Conservation (phyloP, 2,329 filamentous ascomycete species). For the Ophiocordyceps camponoti-floridani region DNA sequence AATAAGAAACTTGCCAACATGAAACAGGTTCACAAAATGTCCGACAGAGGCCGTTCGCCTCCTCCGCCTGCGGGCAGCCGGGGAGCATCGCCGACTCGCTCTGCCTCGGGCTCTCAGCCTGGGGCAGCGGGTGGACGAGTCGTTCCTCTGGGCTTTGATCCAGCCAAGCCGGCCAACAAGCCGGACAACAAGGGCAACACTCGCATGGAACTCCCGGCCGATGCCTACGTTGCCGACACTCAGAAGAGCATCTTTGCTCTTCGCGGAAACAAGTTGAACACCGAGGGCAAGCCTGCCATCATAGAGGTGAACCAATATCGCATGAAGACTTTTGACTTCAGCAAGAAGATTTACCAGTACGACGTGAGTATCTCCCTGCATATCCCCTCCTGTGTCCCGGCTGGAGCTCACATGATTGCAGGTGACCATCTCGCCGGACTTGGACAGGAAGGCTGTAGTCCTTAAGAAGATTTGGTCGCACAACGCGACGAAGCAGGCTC, state of each 20-base stretch:
- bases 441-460: conserved; percentile 42
- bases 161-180: conserved; percentile 14
- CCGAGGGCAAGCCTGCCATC: conserved; percentile 32
- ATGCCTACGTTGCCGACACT: conserved; percentile 27
- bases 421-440: conserved; percentile 47
- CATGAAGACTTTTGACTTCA: conserved; percentile 38
- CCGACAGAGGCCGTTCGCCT: conserved; percentile 13
- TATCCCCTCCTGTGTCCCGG: background rate
- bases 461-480: conserved; percentile 65
- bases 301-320: conserved; percentile 60
- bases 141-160: conserved; percentile 22
- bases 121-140: conserved; percentile 8
- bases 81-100: conserved; percentile 4
- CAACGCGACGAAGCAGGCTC: conserved; percentile 32
- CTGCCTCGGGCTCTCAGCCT: conserved; percentile 3
- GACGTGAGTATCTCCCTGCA: conserved; percentile 43
- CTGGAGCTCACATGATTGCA: conserved; percentile 13
- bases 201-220: conserved; percentile 38
- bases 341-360: conserved; percentile 57
- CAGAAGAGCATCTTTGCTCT: conserved; percentile 17
- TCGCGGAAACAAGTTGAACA: conserved; percentile 29
- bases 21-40: conserved; percentile 9
- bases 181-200: conserved; percentile 18
- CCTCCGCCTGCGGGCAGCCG: conserved; percentile 4
- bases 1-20: too few relatives aligned